Conservation (phyloP, 2,329 filamentous ascomycete species). For the Ceratocystis huliohia region DNA sequence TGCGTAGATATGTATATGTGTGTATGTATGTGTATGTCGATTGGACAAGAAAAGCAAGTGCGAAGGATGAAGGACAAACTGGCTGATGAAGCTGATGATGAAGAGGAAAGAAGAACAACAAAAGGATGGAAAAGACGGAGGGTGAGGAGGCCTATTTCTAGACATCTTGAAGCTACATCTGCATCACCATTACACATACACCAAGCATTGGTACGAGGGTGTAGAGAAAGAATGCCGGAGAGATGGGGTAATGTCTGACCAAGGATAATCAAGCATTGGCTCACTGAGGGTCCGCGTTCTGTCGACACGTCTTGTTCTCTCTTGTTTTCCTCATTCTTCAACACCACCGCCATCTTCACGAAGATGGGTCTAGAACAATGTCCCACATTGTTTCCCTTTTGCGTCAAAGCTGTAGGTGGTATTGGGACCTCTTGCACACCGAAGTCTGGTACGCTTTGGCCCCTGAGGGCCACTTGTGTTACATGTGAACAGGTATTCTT, state of each 20-base stretch:
- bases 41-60: neutral
- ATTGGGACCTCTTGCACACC: neutral
- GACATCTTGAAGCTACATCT: neutral
- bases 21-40: neutral
- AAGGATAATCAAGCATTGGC: neutral
- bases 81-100: neutral
- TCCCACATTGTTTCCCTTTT: neutral
- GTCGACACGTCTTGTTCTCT: neutral
- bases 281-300: neutral
- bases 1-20: neutral
- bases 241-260: neutral
- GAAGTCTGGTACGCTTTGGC: neutral
- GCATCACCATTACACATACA: too few species aligned
- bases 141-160: conserved; percentile 1
- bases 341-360: neutral
- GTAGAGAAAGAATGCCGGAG: neutral
- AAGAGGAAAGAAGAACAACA: neutral
- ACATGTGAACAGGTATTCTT: neutral
- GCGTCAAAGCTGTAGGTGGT: neutral
- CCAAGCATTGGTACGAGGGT: too few species aligned
- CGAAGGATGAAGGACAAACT: neutral
- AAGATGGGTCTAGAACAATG: conserved; percentile 1
- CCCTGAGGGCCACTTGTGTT: neutral
- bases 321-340: neutral
- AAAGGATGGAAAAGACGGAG: neutral